phyloP scores from a whole-genome alignment of 1,139 yeast genomes.

The Blastobotrys capitulatus region DNA sequence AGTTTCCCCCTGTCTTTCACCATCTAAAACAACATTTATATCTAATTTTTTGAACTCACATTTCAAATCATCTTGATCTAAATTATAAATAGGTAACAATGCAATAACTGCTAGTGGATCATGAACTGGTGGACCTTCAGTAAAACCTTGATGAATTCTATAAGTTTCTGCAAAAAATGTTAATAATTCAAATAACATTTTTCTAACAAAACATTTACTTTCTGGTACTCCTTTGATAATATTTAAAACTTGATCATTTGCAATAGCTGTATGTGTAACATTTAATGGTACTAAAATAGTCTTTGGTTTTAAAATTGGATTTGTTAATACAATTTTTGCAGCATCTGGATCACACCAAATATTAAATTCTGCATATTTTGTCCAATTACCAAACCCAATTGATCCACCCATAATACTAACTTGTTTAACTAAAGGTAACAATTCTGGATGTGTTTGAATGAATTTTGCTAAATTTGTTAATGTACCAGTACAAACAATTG shows the following conservation, averaged over 20 bases:
- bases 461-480: constrained; percentile 62
- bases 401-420: constrained; percentile 79
- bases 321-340: constrained; percentile 50
- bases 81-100: constrained; percentile 43
- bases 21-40: constrained; percentile 35
- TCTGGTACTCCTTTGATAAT: constrained; percentile 21
- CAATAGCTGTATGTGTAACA: constrained; percentile 64
- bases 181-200: constrained; percentile 52
- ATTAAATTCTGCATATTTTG: constrained; percentile 72
- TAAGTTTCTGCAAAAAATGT: constrained; percentile 50
- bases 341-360: constrained; percentile 73
- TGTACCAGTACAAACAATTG: constrained; percentile 66
- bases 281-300: constrained; percentile 60
- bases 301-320: constrained; percentile 43
- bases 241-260: constrained; percentile 43
- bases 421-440: constrained; percentile 42
- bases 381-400: constrained; percentile 41
- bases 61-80: constrained; percentile 13
- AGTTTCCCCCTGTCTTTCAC: constrained; percentile 27
- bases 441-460: constrained; percentile 47
- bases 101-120: constrained; percentile 72
- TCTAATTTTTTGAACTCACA: constrained; percentile 36
- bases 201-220: constrained; percentile 41
- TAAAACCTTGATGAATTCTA: constrained; percentile 40
- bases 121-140: constrained; percentile 70